These are phyloP conservation scores for Geotrichum cucujoidarum DNA, from an alignment of 1,139 yeast genomes.

Conservation along the genomic window DNA sequence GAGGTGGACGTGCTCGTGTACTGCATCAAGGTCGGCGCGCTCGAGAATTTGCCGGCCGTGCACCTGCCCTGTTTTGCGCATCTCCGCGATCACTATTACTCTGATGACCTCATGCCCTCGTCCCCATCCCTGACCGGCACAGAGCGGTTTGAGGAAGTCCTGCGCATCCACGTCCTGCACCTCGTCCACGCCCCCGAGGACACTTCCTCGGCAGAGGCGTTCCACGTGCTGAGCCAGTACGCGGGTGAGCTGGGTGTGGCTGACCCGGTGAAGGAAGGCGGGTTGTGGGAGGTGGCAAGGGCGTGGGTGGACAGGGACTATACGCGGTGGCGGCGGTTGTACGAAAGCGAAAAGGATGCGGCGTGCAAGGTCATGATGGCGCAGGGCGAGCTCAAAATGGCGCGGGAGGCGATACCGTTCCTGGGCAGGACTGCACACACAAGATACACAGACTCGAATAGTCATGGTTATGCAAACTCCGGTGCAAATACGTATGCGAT, in stretches of 20 bases:
- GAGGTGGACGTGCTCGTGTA: slow-evolving; percentile 8
- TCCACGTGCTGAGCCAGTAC: slow-evolving; percentile 10
- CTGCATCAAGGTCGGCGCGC: slow-evolving; percentile 6
- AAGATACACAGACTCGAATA: too few species aligned
- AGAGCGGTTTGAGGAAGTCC: too few species aligned
- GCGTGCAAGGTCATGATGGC: slow-evolving; percentile 10
- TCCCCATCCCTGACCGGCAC: background rate
- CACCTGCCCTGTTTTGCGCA: slow-evolving; percentile 8
- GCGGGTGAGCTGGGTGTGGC: background rate
- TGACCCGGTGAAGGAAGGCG: background rate
- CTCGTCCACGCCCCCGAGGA: too few species aligned
- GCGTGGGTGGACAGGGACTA: slow-evolving; percentile 14
- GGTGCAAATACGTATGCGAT: background rate
- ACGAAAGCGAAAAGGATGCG: slow-evolving; percentile 2
- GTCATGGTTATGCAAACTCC: background rate
- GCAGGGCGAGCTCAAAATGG: slow-evolving; percentile 8
- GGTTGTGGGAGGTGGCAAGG: slow-evolving; percentile 9
- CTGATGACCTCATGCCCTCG: slow-evolving; percentile 4
- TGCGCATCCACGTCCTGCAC: slow-evolving; percentile 12
- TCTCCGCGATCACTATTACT: background rate
- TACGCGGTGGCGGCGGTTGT: slow-evolving; percentile 13
- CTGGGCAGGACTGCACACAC: too few species aligned
- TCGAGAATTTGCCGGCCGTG: slow-evolving; percentile 5
- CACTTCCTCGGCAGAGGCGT: slow-evolving; percentile 10
- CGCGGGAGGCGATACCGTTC: slow-evolving; percentile 3